Evolutionary conservation across 2,329 filamentous ascomycete genomes (phyloP).

Genomic region (Aspergillus neoniger): DNA sequence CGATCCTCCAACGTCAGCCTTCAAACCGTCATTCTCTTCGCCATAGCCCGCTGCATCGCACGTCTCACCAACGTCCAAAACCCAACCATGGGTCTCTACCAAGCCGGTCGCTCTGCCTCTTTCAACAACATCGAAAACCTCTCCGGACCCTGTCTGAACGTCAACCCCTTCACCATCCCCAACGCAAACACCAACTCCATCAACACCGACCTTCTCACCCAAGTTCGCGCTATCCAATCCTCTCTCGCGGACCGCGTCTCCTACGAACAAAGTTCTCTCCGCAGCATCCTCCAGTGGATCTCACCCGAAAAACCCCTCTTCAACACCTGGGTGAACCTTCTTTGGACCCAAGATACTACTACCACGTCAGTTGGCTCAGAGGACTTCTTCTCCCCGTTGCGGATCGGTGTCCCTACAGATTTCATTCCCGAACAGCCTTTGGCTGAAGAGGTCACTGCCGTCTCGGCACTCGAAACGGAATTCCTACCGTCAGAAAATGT

Average conservation of each 20-base stretch:
- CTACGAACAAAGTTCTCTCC: constrained; percentile 34
- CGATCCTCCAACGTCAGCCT: constrained; percentile 25
- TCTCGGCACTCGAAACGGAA: constrained; percentile 26
- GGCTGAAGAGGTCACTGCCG: constrained; percentile 17
- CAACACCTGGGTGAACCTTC: constrained; percentile 37
- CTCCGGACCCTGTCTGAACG: constrained; percentile 34
- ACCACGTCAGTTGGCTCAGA: not conserved
- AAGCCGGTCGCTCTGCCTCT: constrained; percentile 33
- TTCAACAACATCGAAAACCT: constrained; percentile 29
- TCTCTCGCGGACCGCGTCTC: constrained; percentile 29
- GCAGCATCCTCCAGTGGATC: constrained; percentile 26
- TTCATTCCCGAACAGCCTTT: constrained; percentile 25
- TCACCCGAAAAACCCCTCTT: constrained; percentile 23
- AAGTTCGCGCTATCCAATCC: constrained; percentile 22
- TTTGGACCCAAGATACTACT: constrained; percentile 29
- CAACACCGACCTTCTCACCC: constrained; percentile 7
- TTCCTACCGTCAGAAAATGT: constrained; percentile 27
- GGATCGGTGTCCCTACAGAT: constrained; percentile 30
- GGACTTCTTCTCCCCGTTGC: constrained; percentile 25
- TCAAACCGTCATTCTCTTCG: constrained; percentile 32
- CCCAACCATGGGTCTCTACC: constrained; percentile 36
- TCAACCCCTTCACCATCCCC: constrained; percentile 29
- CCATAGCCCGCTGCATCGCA: constrained; percentile 30
- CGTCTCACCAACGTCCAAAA: constrained; percentile 18
- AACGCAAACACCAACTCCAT: constrained; percentile 7